Evolutionary conservation across 345 rosid species (phyloP).

Genomic region (Hibiscus syriacus): DNA sequence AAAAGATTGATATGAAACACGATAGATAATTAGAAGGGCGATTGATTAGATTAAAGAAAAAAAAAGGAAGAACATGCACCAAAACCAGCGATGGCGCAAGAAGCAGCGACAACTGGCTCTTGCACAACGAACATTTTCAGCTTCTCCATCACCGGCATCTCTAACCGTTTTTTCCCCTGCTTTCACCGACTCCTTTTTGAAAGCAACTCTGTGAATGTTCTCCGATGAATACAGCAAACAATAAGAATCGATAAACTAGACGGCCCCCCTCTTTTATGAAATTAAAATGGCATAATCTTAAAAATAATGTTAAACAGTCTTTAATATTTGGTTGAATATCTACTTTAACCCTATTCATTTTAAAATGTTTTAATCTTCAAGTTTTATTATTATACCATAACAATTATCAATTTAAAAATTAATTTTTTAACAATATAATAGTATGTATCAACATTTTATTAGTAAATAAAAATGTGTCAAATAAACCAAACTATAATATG

Average conservation of each 20-base stretch:
- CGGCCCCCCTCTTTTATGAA: not conserved
- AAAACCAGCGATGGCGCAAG: conserved; percentile 76
- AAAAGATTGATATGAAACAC: no score
- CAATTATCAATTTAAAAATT: no score
- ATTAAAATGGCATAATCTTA: not conserved
- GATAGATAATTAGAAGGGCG: not conserved
- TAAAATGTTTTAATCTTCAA: no score
- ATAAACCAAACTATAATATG: no score
- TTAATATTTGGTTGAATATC: no score
- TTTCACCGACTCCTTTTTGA: not conserved
- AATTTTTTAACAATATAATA: no score
- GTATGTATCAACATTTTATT: no score
- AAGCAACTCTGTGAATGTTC: not conserved
- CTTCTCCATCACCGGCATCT: conserved; percentile 71
- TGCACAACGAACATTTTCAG: conserved; percentile 78
- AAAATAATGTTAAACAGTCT: no score
- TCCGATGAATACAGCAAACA: not conserved
- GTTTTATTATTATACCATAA: no score
- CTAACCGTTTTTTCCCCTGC: not conserved
- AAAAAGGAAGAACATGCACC: conserved; percentile 33
- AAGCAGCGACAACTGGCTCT: conserved; percentile 89
- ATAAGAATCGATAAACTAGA: not conserved
- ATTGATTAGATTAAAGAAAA: not conserved
- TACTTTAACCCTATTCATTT: no score
- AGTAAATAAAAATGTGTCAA: no score